These are phyloP conservation scores for Multifurca ochricompacta DNA, from an alignment of 768 basidiomycete species.

Conservation along the genomic window DNA sequence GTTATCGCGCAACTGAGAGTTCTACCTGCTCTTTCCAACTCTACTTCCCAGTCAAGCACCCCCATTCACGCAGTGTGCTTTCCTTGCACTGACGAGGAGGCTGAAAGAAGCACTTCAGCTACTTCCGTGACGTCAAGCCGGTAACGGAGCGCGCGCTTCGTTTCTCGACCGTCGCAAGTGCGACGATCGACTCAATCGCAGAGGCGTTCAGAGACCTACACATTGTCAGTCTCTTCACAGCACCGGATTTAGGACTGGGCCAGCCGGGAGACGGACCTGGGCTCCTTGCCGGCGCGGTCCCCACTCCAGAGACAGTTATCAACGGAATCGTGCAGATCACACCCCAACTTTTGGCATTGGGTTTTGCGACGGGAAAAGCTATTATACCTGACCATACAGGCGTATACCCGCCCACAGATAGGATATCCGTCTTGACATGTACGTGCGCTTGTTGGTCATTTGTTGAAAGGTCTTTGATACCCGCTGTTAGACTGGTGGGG, in stretches of 20 bases:
- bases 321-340: slow-evolving; percentile 64
- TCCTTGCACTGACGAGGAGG: slow-evolving; percentile 52
- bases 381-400: slow-evolving; percentile 61
- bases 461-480: background rate
- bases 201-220: slow-evolving; percentile 51
- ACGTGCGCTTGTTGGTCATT: slow-evolving; percentile 25
- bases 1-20: slow-evolving; percentile 63
- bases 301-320: slow-evolving; percentile 64
- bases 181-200: slow-evolving; percentile 44
- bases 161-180: slow-evolving; percentile 35
- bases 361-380: slow-evolving; percentile 63
- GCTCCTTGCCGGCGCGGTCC: slow-evolving; percentile 65
- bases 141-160: background rate
- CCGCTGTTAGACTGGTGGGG: slow-evolving; percentile 78
- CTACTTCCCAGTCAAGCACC: slow-evolving; percentile 24
- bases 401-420: slow-evolving; percentile 64
- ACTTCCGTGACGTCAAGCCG: slow-evolving; percentile 28
- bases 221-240: slow-evolving; percentile 49
- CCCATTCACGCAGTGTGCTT: slow-evolving; percentile 80
- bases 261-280: slow-evolving; percentile 63
- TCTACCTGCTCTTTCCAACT: slow-evolving; percentile 42
- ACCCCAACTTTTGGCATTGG: slow-evolving; percentile 68
- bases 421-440: slow-evolving; percentile 78
- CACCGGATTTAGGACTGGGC: slow-evolving; percentile 64
- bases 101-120: slow-evolving; percentile 52